Conservation (phyloP, 1,284 basidiomycete species). For the Phylloporus sp. region DNA sequence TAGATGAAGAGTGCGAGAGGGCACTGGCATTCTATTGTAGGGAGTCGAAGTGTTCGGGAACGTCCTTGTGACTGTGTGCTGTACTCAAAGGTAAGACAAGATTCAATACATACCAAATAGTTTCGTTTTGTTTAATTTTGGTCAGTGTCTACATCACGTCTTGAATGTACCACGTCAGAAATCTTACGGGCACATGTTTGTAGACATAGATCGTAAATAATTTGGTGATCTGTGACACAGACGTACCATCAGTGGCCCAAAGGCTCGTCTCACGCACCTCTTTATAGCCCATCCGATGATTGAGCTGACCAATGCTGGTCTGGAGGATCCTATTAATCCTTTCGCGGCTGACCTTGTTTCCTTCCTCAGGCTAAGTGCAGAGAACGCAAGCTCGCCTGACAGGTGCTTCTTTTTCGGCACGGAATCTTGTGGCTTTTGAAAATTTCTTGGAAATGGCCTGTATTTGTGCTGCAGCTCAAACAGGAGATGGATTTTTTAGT, state of each 20-base stretch:
- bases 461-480: too few relatives aligned
- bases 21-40: slow-evolving; percentile 37
- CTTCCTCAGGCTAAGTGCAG: too few relatives aligned
- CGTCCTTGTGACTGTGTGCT: slow-evolving; percentile 9
- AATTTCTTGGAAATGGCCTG: too few relatives aligned
- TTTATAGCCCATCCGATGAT: not conserved
- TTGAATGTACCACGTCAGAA: not conserved
- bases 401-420: too few relatives aligned
- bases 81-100: not conserved
- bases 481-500: too few relatives aligned
- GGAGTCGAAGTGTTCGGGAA: slow-evolving; percentile 11
- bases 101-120: slow-evolving; percentile 21
- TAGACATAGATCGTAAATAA: not conserved
- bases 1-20: slow-evolving; percentile 39
- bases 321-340: too few relatives aligned
- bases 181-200: not conserved
- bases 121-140: slow-evolving; percentile 36
- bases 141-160: not conserved
- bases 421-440: too few relatives aligned
- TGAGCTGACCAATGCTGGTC: too few relatives aligned
- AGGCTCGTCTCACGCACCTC: not conserved
- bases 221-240: too few relatives aligned
- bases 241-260: not conserved
- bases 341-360: too few relatives aligned
- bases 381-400: too few relatives aligned